Conservation (phyloP, 805 yeast genomes). For the Peterozyma toletana region DNA sequence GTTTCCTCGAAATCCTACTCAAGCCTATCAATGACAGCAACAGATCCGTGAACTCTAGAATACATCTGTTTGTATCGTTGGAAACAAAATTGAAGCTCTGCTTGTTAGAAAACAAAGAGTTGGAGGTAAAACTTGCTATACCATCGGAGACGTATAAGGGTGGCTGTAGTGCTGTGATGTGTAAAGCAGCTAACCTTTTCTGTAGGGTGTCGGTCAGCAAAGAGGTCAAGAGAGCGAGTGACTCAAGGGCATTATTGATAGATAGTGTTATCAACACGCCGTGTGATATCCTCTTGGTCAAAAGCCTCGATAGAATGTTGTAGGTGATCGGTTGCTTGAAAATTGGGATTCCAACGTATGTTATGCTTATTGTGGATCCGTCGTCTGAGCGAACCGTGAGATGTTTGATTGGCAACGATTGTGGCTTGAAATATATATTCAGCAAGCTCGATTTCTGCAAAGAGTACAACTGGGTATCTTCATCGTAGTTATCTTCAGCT, state of each 20-base stretch:
- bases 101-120: not conserved
- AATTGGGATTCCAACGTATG: conserved; percentile 11
- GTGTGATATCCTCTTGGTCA: not conserved
- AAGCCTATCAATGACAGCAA: too few relatives aligned
- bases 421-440: too few relatives aligned
- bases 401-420: not conserved
- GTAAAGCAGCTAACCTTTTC: too few relatives aligned
- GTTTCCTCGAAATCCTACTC: too few relatives aligned
- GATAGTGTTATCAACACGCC: not conserved
- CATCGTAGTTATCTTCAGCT: conserved; percentile 27
- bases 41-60: conserved; percentile 7
- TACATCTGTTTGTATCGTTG: conserved; percentile 7
- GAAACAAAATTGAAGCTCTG: conserved; percentile 8
- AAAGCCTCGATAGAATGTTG: conserved; percentile 9
- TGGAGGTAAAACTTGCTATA: not conserved
- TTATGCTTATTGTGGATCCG: too few relatives aligned
- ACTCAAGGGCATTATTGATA: conserved; percentile 2
- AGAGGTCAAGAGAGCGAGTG: not conserved
- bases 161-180: not conserved
- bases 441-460: too few relatives aligned
- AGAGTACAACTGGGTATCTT: conserved; percentile 41
- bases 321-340: conserved; percentile 17
- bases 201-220: too few relatives aligned
- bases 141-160: not conserved
- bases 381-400: too few relatives aligned